Conservation (phyloP, 306 rosid species). For the Abrus precatorius region DNA sequence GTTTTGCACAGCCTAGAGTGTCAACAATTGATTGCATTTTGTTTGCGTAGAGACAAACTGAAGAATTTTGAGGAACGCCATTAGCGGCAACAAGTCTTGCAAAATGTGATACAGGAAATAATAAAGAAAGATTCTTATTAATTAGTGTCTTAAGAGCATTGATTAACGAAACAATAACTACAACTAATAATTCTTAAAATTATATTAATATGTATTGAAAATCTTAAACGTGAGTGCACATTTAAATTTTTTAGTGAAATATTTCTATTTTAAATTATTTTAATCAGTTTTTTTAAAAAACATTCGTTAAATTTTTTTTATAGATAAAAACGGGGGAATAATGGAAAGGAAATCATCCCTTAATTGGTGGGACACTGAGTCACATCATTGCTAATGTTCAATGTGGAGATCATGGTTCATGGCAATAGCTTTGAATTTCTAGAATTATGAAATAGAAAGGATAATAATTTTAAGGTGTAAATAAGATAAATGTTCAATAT, state of each 20-base stretch:
- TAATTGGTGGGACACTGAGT: background rate
- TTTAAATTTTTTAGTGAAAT: no score
- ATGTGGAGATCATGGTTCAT: background rate
- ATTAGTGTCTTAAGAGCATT: no score
- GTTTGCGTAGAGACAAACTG: background rate
- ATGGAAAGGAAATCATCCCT: background rate
- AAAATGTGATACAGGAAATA: background rate
- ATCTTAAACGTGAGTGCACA: no score
- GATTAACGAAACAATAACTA: no score
- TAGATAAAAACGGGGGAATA: background rate
- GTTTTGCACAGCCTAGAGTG: background rate
- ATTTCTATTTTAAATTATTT: no score
- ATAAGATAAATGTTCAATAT: background rate
- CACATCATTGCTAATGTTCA: background rate
- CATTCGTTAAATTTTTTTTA: no score
- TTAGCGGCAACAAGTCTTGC: background rate
- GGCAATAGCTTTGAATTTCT: constrained; percentile 1
- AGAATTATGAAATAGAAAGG: background rate
- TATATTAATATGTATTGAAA: no score
- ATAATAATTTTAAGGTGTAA: background rate
- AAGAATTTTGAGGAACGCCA: background rate
- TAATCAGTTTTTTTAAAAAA: no score
- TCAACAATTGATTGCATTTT: background rate
- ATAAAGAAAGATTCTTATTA: background rate
- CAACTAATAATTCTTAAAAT: no score